Evolutionary conservation across 805 yeast species (phyloP).

Genomic region (Barnettozyma botsteinii): DNA sequence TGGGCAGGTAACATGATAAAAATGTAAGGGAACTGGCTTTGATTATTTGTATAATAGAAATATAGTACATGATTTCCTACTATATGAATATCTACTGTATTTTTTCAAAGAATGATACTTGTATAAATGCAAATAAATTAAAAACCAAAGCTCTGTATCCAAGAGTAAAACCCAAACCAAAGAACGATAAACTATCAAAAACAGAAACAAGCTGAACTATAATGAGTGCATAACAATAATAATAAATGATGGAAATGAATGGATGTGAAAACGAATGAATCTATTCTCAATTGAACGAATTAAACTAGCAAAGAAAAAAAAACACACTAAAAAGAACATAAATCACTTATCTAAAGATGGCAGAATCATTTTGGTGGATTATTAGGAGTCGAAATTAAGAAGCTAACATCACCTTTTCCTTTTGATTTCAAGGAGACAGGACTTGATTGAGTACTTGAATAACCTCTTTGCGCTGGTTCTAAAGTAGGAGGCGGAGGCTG

Average conservation of each 20-base stretch:
- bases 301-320: too few relatives aligned
- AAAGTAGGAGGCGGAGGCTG: conserved; percentile 6
- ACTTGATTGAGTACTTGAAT: conserved; percentile 1
- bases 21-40: not conserved
- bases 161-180: too few relatives aligned
- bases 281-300: too few relatives aligned
- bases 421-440: conserved; percentile 2
- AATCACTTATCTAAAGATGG: too few relatives aligned
- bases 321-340: not conserved
- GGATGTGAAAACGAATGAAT: not conserved
- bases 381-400: conserved; percentile 23
- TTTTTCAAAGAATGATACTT: not conserved
- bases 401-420: conserved; percentile 23
- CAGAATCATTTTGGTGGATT: conserved; percentile 24
- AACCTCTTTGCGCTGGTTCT: conserved; percentile 2
- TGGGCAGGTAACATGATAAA: too few relatives aligned
- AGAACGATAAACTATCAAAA: too few relatives aligned
- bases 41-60: conserved; percentile 6
- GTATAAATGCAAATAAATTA: too few relatives aligned
- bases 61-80: not conserved
- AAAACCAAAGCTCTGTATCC: too few relatives aligned
- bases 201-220: too few relatives aligned
- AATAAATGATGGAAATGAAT: too few relatives aligned
- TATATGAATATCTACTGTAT: not conserved
- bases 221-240: too few relatives aligned